Conservation (phyloP, 768 basidiomycete genomes). For the Mycena albidolilacea region DNA sequence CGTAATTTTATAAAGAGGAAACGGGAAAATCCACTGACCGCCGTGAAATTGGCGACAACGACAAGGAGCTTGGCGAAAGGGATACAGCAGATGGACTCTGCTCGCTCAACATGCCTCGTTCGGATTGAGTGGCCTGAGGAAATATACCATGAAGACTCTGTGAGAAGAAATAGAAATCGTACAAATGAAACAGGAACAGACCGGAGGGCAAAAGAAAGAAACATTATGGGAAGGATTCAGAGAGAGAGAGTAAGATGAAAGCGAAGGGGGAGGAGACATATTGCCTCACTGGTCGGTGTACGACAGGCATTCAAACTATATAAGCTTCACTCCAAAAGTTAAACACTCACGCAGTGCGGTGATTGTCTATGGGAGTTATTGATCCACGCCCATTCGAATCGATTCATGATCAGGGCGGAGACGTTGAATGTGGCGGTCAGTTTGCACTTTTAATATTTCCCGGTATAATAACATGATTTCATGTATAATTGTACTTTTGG, state of each 20-base stretch:
- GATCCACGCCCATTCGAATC: background rate
- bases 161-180: background rate
- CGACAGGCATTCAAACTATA: background rate
- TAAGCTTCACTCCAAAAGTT: slow-evolving; percentile 1
- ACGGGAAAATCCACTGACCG: slow-evolving; percentile 5
- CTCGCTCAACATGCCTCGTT: background rate
- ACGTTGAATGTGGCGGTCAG: no score
- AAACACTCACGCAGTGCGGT: background rate
- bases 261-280: background rate
- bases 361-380: slow-evolving; percentile 4
- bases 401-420: background rate
- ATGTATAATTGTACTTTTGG: no score
- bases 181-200: background rate
- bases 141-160: background rate
- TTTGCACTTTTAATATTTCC: no score
- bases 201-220: background rate
- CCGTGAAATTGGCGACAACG: background rate
- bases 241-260: background rate
- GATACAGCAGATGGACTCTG: background rate
- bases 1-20: no score
- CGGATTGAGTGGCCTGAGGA: background rate
- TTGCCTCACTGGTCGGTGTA: background rate
- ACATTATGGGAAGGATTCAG: background rate
- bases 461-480: no score
- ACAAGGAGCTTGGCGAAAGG: background rate